Base-by-base conservation (phyloP, 768 basidiomycete genomes). In the Calocera cornea region DNA sequence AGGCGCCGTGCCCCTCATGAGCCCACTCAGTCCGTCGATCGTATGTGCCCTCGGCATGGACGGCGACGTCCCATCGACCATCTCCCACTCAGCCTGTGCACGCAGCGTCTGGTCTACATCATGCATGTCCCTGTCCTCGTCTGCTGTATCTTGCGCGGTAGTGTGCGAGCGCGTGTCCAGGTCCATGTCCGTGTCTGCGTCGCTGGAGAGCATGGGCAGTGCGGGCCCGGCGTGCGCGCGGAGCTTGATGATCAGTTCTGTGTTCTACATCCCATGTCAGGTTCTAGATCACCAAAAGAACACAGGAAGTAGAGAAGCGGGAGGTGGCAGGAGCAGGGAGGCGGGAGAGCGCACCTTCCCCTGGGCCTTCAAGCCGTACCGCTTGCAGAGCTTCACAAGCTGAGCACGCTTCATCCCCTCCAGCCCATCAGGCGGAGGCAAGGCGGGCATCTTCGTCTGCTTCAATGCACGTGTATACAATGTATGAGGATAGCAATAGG, bases 321-420 rank as follows among this genome's bases (percentile, higher is more conserved):
- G n/a, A n/a, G n/a, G n/a, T n/a, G n/a, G n/a, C n/a, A n/a, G n/a
- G n/a, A n/a, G n/a, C n/a, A n/a, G n/a, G n/a, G n/a, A 38, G 66
- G 5, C 11, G 33, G 27, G 29, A 66, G n/a, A 34, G 34, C 70
- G 29, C 10, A 71, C 71, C 66, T 92, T 92, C 22, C 91, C 90
- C 19, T 82, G 81, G 0, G 88, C 90, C 76, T 89, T 91, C 73
- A 93, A 80, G 0, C 84, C 80, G 74, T 93, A 88, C 34, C 86
- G 83, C 76, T 92, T 92, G 84, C 90, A 93, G 64, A 93, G 81
- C 70, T 88, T 89, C 65, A 90, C 82, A 47, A 92, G 87, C 73
- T 93, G 90, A 54, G 89, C 86, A 64, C 91, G 87, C 74, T 90
- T 91, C 47, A 93, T 83, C 24, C 89, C 87, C 73, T 90, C 85